These are phyloP conservation scores for Penicillium expansum DNA, from an alignment of 2,329 filamentous ascomycete species.

Conservation along the genomic window DNA sequence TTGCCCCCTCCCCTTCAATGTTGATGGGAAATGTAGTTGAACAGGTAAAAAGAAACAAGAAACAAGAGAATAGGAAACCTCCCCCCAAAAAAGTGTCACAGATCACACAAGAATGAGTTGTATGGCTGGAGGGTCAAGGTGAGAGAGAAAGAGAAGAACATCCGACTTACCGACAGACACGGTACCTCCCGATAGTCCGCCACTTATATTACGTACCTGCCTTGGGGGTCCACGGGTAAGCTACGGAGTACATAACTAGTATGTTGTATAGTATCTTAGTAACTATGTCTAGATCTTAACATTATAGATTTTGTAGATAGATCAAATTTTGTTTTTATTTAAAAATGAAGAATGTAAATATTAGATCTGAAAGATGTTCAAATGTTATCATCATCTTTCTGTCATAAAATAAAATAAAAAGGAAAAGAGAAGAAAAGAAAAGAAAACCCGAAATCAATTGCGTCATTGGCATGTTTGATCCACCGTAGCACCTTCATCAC, in stretches of 20 bases:
- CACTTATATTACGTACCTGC: constrained; percentile 5
- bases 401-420: not conserved
- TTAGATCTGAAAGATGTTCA: too few relatives aligned
- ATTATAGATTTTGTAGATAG: not conserved
- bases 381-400: not conserved
- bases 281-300: too few relatives aligned
- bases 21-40: not conserved
- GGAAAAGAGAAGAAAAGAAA: not conserved
- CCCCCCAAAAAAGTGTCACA: not conserved
- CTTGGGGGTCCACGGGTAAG: not conserved
- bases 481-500: constrained; percentile 13
- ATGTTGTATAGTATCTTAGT: too few relatives aligned
- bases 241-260: too few relatives aligned
- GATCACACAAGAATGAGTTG: not conserved
- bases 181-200: constrained; percentile 23
- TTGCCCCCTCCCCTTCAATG: not conserved
- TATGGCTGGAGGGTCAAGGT: not conserved
- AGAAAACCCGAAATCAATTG: constrained; percentile 5
- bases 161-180: constrained; percentile 21
- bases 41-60: not conserved
- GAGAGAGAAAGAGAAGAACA: constrained; percentile 11
- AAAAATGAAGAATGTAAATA: too few relatives aligned
- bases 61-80: not conserved
- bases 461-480: constrained; percentile 7
- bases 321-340: not conserved